Conservation (phyloP, 768 basidiomycete genomes). For the Hydnomerulius pinastri region DNA sequence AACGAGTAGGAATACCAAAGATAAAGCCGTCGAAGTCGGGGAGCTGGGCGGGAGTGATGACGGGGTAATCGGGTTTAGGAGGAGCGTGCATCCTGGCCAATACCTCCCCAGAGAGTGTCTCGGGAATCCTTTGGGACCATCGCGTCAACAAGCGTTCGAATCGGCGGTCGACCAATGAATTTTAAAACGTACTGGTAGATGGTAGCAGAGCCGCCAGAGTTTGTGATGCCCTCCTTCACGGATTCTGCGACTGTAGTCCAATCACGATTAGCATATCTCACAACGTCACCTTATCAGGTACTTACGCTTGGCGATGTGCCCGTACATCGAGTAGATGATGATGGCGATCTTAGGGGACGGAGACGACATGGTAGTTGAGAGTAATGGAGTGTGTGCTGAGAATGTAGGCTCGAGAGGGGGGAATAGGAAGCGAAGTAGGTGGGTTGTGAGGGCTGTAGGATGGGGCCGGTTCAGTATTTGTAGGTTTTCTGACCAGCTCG, state of each 20-base stretch:
- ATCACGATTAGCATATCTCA: constrained; percentile 4
- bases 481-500: constrained; percentile 1
- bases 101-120: constrained; percentile 74
- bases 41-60: constrained; percentile 59
- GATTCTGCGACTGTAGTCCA: constrained; percentile 57
- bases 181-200: constrained; percentile 53
- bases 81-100: constrained; percentile 71
- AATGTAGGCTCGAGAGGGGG: no score
- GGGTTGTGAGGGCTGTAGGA: background rate
- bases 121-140: constrained; percentile 54
- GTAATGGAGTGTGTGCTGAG: constrained; percentile 3
- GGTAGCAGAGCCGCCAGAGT: constrained; percentile 49
- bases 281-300: constrained; percentile 5
- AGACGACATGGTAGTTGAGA: constrained; percentile 37
- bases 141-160: background rate
- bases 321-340: constrained; percentile 73
- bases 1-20: constrained; percentile 79
- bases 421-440: background rate
- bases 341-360: constrained; percentile 66
- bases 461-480: constrained; percentile 12
- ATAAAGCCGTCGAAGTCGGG: constrained; percentile 68
- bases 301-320: constrained; percentile 70
- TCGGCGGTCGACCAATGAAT: background rate
- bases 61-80: constrained; percentile 69
- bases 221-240: constrained; percentile 45